Evolutionary conservation across 2,329 filamentous ascomycete species (phyloP).

Genomic region (Pseudogymnoascus sp.): DNA sequence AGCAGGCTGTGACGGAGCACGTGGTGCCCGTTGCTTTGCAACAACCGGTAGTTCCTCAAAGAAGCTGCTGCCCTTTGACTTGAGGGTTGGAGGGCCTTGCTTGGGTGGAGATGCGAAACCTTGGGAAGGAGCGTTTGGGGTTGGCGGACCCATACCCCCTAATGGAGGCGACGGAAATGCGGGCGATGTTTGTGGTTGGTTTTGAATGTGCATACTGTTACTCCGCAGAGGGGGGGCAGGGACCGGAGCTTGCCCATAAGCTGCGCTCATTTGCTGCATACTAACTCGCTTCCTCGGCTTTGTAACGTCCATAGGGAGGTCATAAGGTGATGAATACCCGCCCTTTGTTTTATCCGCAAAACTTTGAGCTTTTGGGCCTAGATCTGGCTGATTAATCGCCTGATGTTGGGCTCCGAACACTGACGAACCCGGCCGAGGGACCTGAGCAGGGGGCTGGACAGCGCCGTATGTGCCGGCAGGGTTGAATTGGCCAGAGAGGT

Average conservation of each 20-base stretch:
- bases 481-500: constrained; percentile 22
- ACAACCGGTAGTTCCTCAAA: constrained; percentile 68
- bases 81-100: constrained; percentile 11
- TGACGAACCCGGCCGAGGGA: not conserved
- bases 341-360: constrained; percentile 87
- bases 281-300: constrained; percentile 58
- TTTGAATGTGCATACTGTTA: constrained; percentile 21
- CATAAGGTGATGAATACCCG: constrained; percentile 89
- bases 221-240: constrained; percentile 22
- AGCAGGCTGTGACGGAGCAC: constrained; percentile 27
- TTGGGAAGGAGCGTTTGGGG: constrained; percentile 4
- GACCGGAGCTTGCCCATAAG: constrained; percentile 19
- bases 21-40: constrained; percentile 49
- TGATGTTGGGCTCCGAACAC: constrained; percentile 23
- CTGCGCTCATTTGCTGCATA: constrained; percentile 34
- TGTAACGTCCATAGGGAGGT: constrained; percentile 82
- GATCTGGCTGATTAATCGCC: constrained; percentile 29
- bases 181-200: constrained; percentile 16
- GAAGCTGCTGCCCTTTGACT: constrained; percentile 46
- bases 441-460: not conserved
- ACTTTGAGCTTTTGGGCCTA: constrained; percentile 57
- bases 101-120: not conserved
- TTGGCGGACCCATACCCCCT: constrained; percentile 13
- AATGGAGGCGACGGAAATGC: constrained; percentile 18
- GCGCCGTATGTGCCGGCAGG: constrained; percentile 18